These are phyloP conservation scores for Ophiorrhiza pumila DNA, from an alignment of 257 asterid species.

Conservation along the genomic window DNA sequence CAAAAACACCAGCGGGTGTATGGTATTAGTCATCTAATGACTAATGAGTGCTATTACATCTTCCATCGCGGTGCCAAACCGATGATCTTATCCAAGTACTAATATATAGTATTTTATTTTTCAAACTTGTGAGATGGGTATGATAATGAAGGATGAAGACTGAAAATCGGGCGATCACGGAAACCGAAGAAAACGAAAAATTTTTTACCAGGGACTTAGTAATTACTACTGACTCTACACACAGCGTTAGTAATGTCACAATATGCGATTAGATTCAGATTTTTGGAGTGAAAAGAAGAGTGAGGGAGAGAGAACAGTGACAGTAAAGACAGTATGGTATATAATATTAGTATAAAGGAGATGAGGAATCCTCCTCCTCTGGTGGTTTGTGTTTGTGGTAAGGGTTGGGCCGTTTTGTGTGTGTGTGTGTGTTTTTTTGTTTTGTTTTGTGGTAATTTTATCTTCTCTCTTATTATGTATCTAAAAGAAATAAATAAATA, in stretches of 20 bases:
- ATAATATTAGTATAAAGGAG: neutral
- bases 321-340: too few species aligned
- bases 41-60: too few species aligned
- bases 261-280: neutral
- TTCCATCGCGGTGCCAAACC: neutral
- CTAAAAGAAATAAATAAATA: too few species aligned
- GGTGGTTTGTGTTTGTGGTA: slow-evolving; percentile 19
- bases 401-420: slow-evolving; percentile 23
- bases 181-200: neutral
- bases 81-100: neutral
- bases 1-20: neutral
- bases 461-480: slow-evolving; percentile 13
- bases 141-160: too few species aligned
- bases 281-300: neutral
- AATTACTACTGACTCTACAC: neutral
- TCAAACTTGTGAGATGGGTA: too few species aligned
- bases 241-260: neutral
- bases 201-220: neutral
- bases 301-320: neutral
- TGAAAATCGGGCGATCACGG: too few species aligned
- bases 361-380: neutral
- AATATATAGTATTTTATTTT: too few species aligned
- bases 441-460: slow-evolving; percentile 4
- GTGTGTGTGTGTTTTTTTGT: slow-evolving; percentile 20
- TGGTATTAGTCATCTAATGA: neutral